These are phyloP conservation scores for Magnaporthales sp. DNA, from an alignment of 2,329 filamentous ascomycete genomes.

Conservation along the genomic window DNA sequence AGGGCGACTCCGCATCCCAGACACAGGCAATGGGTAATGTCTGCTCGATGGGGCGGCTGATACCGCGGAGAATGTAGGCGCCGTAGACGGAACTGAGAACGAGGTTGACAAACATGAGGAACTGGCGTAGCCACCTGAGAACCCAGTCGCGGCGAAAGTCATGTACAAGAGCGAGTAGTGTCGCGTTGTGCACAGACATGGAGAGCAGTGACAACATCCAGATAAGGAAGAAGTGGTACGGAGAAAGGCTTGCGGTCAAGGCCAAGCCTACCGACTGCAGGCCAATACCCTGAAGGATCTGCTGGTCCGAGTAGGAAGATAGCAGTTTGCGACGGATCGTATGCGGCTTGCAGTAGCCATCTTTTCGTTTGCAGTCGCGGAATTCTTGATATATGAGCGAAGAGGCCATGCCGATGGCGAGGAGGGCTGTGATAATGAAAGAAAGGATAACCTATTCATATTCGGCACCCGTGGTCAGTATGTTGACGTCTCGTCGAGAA, in stretches of 20 bases:
- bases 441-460: conserved; percentile 48
- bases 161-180: conserved; percentile 54
- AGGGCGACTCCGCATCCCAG: conserved; percentile 29
- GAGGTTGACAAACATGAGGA: conserved; percentile 58
- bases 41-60: conserved; percentile 38
- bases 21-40: conserved; percentile 53
- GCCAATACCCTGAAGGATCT: conserved; percentile 61
- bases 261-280: conserved; percentile 56
- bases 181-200: conserved; percentile 57
- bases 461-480: background rate
- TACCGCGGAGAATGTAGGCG: conserved; percentile 46
- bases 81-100: conserved; percentile 47
- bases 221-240: conserved; percentile 64
- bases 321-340: conserved; percentile 55
- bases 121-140: conserved; percentile 54
- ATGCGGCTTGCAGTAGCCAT: conserved; percentile 30
- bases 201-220: conserved; percentile 59
- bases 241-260: conserved; percentile 47
- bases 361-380: conserved; percentile 13
- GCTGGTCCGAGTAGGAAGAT: conserved; percentile 49
- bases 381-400: conserved; percentile 49
- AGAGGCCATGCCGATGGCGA: conserved; percentile 46
- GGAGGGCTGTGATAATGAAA: conserved; percentile 54
- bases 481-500: too few species aligned
- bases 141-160: conserved; percentile 62